Base-by-base conservation (phyloP, 73 alveolate species). In the Halteria grandinella region DNA sequence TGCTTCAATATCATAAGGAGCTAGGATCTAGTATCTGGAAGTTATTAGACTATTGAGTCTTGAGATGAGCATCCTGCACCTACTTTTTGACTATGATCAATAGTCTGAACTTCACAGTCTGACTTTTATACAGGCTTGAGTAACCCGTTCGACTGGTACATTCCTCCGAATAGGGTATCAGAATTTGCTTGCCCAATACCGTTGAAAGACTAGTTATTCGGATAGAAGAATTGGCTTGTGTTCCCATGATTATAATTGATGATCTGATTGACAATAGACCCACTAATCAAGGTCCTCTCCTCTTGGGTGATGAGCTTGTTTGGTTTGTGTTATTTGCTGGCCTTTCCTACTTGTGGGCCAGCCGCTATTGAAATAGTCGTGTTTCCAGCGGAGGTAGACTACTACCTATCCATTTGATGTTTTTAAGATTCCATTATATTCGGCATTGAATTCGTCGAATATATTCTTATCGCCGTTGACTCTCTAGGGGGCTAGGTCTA, bases 251-350 rank as follows among this genome's bases (percentile, higher is more conserved):
- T 60, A 21, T 25, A 60, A 37, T 60, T 60, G 23, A 60, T 60
- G 6, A 60, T 60, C 23, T 60, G 10, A 59, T 60, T 60, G 8
- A 60, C 31, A 60, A 60, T 60, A 15, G 37, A 21, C 2, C 77
- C 77, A 8, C 53, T 25, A 55, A 60, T 60, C 51, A 40, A 55
- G 24, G 21, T 60, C 29, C 77, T 60, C 18, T 60, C 59, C 2
- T 60, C 58, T 21, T 37, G 58, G 15, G 37, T 59, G 7, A 48
- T 60, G 15, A 60, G 24, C 27, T 14, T 60, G 20, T 40, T n/a
- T 20, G 77, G 37, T 60, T 20, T 60, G 8, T 10, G 12, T 4
- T 18, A 11, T 12, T 37, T 60, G 37, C 1, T 3, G 14, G 21
- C 43, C 77, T 8, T 18, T 5, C 7, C 28, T n/a, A 60, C 17